Percentiles rank a stretch among this genome's conserved stretches.
Conservation (phyloP, 2,329 filamentous ascomycete genomes). For the Drechslerella coelobrocha region DNA sequence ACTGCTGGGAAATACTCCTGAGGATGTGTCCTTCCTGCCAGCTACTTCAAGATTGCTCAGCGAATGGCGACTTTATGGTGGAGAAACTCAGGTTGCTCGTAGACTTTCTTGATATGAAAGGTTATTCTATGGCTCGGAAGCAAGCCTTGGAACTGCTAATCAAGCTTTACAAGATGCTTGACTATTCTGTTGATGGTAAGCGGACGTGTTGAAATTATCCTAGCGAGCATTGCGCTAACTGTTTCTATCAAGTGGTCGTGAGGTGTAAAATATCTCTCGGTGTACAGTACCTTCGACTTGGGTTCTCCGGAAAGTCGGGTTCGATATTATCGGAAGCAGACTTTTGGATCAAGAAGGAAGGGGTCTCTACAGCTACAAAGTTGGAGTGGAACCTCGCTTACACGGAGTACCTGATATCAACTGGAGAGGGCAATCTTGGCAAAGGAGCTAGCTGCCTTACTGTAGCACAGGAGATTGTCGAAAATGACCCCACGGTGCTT, state of each 20-base stretch:
- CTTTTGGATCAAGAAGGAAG: slow-evolving; percentile 59
- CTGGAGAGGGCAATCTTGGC: slow-evolving; percentile 66
- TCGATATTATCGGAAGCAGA: slow-evolving; percentile 68
- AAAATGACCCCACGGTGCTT: slow-evolving; percentile 55
- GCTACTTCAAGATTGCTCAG: slow-evolving; percentile 23
- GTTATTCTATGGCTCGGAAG: slow-evolving; percentile 52
- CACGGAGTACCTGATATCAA: slow-evolving; percentile 75
- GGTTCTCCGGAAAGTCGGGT: slow-evolving; percentile 67
- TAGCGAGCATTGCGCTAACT: not conserved
- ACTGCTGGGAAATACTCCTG: slow-evolving; percentile 53
- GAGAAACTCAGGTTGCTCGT: slow-evolving; percentile 52
- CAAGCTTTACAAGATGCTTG: slow-evolving; percentile 49
- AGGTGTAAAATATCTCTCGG: slow-evolving; percentile 58
- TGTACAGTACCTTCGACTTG: slow-evolving; percentile 66
- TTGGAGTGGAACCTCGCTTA: slow-evolving; percentile 72
- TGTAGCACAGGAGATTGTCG: slow-evolving; percentile 54
- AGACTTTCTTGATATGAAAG: slow-evolving; percentile 55
- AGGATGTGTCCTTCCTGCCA: slow-evolving; percentile 21
- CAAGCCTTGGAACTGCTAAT: slow-evolving; percentile 53
- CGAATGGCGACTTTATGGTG: slow-evolving; percentile 50
- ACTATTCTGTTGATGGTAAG: slow-evolving; percentile 42
- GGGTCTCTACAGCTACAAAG: slow-evolving; percentile 60
- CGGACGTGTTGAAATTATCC: not conserved
- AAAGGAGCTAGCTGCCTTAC: slow-evolving; percentile 63
- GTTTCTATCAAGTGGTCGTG: slow-evolving; percentile 44